These are phyloP conservation scores for Neofusicoccum sp. DNA, from an alignment of 2,329 filamentous ascomycete species.

Conservation along the genomic window DNA sequence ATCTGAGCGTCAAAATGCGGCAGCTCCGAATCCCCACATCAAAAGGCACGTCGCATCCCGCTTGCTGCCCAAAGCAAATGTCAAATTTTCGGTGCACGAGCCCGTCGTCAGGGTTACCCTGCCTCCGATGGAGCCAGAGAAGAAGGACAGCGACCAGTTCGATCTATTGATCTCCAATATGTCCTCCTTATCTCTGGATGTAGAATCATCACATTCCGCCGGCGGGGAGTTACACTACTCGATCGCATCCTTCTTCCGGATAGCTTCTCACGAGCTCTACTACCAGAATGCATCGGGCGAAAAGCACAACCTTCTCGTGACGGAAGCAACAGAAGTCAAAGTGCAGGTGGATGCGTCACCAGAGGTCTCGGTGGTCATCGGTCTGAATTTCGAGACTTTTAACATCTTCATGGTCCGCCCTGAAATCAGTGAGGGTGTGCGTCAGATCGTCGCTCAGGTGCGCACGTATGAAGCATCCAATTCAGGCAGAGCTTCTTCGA, in stretches of 20 bases:
- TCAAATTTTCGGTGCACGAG: conserved; percentile 96
- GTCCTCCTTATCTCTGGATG: conserved; percentile 88
- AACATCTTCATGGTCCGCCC: conserved; percentile 86
- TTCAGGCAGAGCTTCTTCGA: conserved; percentile 34
- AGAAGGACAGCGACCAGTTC: conserved; percentile 73
- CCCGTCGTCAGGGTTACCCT: conserved; percentile 89
- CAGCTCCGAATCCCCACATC: conserved; percentile 26
- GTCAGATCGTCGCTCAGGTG: conserved; percentile 86
- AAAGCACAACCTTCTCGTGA: conserved; percentile 84
- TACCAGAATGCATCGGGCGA: conserved; percentile 86
- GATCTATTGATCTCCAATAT: conserved; percentile 95
- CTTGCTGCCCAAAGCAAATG: conserved; percentile 88
- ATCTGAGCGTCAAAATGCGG: conserved; percentile 23
- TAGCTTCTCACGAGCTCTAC: conserved; percentile 87
- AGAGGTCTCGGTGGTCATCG: conserved; percentile 79
- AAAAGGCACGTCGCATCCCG: conserved; percentile 75
- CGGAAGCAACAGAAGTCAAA: conserved; percentile 86
- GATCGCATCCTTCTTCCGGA: conserved; percentile 75
- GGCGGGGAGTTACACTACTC: conserved; percentile 86
- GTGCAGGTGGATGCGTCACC: conserved; percentile 82
- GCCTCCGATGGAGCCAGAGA: conserved; percentile 67
- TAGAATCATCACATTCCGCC: conserved; percentile 92
- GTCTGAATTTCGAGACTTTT: conserved; percentile 81
- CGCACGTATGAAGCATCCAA: conserved; percentile 61
- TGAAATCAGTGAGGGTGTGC: conserved; percentile 89